These are phyloP conservation scores for Exophiala phaeomuriformis DNA, from an alignment of 2,329 filamentous ascomycete genomes.

Conservation along the genomic window DNA sequence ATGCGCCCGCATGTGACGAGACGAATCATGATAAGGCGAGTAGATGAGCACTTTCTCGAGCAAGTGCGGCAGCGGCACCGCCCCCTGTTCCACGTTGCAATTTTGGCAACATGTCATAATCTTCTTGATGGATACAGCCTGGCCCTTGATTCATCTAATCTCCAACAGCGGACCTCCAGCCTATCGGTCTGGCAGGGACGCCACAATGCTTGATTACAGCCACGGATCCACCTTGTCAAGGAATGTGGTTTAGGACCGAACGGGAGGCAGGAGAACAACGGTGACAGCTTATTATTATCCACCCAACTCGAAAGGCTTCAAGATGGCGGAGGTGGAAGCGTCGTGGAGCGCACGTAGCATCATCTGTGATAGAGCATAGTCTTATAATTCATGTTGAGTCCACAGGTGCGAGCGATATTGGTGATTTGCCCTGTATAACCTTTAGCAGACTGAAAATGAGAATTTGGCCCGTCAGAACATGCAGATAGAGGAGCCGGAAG, in stretches of 20 bases:
- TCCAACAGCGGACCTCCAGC: slow-evolving; percentile 14
- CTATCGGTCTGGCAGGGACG: slow-evolving; percentile 16
- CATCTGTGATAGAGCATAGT: too few species aligned
- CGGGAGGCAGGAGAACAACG: not conserved
- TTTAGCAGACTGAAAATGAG: too few species aligned
- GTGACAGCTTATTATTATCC: not conserved
- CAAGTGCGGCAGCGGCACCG: too few species aligned
- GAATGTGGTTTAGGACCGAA: slow-evolving; percentile 5
- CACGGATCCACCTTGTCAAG: slow-evolving; percentile 14
- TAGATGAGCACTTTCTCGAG: not conserved
- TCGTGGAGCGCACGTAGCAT: too few species aligned
- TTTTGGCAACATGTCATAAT: not conserved
- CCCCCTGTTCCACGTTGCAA: not conserved
- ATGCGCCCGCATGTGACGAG: not conserved
- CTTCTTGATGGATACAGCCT: not conserved
- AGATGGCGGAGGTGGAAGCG: not conserved
- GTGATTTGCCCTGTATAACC: too few species aligned
- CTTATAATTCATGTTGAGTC: too few species aligned
- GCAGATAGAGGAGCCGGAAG: too few species aligned
- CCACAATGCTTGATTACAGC: slow-evolving; percentile 18
- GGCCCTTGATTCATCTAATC: slow-evolving; percentile 11
- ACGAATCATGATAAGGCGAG: slow-evolving; percentile 10
- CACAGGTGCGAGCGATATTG: too few species aligned
- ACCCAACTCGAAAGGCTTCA: not conserved
- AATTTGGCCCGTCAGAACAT: too few species aligned